phyloP scores from a whole-genome alignment of 352 stramenopile species.

The Hyaloperonospora brassicae region DNA sequence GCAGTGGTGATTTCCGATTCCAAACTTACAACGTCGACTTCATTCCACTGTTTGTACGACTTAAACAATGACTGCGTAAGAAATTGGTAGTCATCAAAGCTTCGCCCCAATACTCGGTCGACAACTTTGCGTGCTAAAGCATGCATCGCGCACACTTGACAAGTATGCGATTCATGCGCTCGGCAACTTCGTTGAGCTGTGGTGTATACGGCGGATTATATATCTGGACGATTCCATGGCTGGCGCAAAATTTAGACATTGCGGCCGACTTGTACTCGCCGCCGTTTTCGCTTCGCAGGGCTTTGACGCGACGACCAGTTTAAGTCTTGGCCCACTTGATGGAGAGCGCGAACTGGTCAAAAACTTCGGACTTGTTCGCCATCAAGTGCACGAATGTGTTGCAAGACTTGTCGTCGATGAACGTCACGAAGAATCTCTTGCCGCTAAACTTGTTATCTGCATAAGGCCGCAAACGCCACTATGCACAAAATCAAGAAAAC shows the following conservation, averaged over 20 bases:
- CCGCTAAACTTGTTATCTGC: not conserved
- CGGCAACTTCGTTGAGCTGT: constrained; percentile 1
- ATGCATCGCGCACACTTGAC: not conserved
- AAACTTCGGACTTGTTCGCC: constrained; percentile 8
- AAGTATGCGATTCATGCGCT: not conserved
- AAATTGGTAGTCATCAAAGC: not conserved
- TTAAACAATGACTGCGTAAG: not conserved
- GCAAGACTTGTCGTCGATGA: constrained; percentile 13
- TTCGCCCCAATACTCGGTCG: not conserved
- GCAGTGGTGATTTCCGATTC: not conserved
- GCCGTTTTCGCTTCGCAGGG: constrained; percentile 18
- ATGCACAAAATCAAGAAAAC: not conserved
- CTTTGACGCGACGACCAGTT: constrained; percentile 6
- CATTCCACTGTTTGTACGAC: not conserved
- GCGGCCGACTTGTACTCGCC: constrained; percentile 13
- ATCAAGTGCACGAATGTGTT: constrained; percentile 12
- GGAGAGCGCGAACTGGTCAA: constrained; percentile 9
- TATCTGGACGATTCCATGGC: constrained; percentile 9
- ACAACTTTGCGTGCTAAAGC: not conserved
- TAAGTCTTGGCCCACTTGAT: constrained; percentile 8
- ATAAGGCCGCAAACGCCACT: not conserved
- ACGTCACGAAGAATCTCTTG: not conserved
- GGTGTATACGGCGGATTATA: constrained; percentile 10
- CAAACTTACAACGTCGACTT: not conserved
- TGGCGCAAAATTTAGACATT: constrained; percentile 7